These are phyloP conservation scores for Parasarocladium wereldwijsianum DNA, from an alignment of 2,329 filamentous ascomycete genomes.

Conservation along the genomic window DNA sequence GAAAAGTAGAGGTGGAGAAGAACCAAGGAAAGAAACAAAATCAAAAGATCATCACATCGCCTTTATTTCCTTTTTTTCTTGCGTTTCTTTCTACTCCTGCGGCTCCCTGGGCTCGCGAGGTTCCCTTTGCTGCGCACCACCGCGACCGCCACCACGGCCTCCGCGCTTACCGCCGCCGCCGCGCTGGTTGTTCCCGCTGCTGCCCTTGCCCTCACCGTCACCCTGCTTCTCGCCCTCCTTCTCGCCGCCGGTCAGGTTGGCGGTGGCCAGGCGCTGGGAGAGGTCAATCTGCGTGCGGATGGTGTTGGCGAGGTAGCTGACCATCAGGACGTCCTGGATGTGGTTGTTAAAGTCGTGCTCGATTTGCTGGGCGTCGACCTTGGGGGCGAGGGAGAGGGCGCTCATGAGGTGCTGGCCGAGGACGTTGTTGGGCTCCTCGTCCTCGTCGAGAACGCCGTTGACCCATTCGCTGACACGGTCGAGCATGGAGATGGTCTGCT, in stretches of 20 bases:
- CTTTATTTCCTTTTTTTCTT: too few species aligned
- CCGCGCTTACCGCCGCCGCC: constrained; percentile 28
- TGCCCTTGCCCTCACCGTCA: constrained; percentile 20
- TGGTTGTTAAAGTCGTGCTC: constrained; percentile 99
- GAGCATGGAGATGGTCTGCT: constrained; percentile 77
- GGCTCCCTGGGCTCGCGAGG: constrained; percentile 29
- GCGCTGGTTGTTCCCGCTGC: constrained; percentile 27
- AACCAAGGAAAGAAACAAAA: too few species aligned
- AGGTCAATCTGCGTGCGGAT: constrained; percentile 98
- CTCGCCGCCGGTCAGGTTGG: constrained; percentile 40
- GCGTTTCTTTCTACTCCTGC: constrained; percentile 15
- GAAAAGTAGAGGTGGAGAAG: too few species aligned
- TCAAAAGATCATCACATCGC: too few species aligned
- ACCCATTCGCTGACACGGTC: constrained; percentile 89
- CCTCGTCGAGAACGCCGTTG: constrained; percentile 85
- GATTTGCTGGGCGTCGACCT: constrained; percentile 80
- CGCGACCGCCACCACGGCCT: constrained; percentile 34
- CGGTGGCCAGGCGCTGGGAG: constrained; percentile 84
- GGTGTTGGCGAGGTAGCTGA: constrained; percentile 96
- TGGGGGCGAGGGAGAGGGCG: constrained; percentile 80
- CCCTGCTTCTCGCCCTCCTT: constrained; percentile 36
- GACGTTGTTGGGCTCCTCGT: constrained; percentile 75
- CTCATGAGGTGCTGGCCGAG: constrained; percentile 93
- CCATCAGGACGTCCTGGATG: constrained; percentile 95
- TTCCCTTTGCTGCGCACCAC: constrained; percentile 36